phyloP scores from a whole-genome alignment of 331 rosid species.

The Telfairia occidentalis region DNA sequence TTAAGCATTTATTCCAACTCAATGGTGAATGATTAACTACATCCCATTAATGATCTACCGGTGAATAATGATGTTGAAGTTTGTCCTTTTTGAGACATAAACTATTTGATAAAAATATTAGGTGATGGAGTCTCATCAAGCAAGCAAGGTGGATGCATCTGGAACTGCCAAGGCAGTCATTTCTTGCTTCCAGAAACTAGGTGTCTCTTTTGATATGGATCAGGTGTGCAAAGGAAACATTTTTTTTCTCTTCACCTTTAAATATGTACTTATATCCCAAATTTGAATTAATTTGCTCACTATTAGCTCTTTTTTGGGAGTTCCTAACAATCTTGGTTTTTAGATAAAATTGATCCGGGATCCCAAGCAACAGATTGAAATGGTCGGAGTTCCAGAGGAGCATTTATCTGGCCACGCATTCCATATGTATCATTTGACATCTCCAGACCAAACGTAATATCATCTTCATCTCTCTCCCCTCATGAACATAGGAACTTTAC shows the following conservation, averaged over 20 bases:
- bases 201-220: constrained; percentile 60
- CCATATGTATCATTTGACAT: constrained; percentile 78
- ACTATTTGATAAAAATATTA: constrained; percentile 25
- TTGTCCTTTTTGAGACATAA: constrained; percentile 13
- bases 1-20: neutral
- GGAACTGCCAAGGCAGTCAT: constrained; percentile 94
- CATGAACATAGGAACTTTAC: constrained; percentile 3
- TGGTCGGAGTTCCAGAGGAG: constrained; percentile 94
- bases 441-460: constrained; percentile 76
- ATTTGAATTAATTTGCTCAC: constrained; percentile 10
- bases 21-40: neutral
- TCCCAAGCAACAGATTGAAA: constrained; percentile 57
- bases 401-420: constrained; percentile 78
- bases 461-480: constrained; percentile 12
- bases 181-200: constrained; percentile 78
- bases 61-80: neutral
- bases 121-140: constrained; percentile 95
- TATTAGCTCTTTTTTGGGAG: constrained; percentile 6
- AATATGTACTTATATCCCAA: neutral
- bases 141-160: constrained; percentile 80
- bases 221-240: constrained; percentile 34
- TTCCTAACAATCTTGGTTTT: constrained; percentile 6
- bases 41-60: neutral
- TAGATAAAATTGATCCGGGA: constrained; percentile 82
- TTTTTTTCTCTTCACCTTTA: neutral